A percentile compares a stretch with the other conserved stretches of the same genome.
phyloP scores from a whole-genome alignment of 192 early-diverging fungal species.

The Coemansia sp. region DNA sequence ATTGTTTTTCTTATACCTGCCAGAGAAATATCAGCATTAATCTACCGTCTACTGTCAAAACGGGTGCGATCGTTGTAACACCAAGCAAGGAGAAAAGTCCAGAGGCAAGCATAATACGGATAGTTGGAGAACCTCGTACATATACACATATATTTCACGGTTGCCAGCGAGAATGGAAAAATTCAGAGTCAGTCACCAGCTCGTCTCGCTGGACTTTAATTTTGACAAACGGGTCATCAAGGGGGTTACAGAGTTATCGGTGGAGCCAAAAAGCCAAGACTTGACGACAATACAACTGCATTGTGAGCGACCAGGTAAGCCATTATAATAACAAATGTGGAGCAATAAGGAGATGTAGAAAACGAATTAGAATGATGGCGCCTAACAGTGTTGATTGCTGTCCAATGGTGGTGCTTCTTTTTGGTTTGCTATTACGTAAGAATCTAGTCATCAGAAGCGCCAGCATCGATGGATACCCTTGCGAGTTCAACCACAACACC shows the following conservation, averaged over 20 bases:
- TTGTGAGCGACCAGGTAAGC: constrained; percentile 53
- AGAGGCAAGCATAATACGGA: no score
- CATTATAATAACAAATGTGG: neutral
- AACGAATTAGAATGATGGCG: neutral
- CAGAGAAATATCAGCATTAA: no score
- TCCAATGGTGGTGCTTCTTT: neutral
- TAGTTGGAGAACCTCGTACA: no score
- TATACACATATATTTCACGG: no score
- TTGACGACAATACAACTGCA: constrained; percentile 29
- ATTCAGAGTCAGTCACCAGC: constrained; percentile 49
- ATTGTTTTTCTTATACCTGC: no score
- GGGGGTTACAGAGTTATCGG: constrained; percentile 52
- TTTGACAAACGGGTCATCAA: constrained; percentile 33
- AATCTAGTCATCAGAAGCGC: constrained; percentile 27
- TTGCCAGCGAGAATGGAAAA: constrained; percentile 9
- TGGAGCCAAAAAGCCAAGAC: constrained; percentile 25
- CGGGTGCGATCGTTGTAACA: no score
- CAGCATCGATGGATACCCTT: constrained; percentile 24
- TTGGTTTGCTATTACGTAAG: neutral
- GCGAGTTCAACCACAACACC: constrained; percentile 24
- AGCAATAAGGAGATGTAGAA: neutral
- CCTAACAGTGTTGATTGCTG: neutral
- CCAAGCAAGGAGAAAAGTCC: no score
- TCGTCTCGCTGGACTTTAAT: constrained; percentile 51
- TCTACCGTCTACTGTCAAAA: no score